Percentiles rank a stretch among this genome's conserved stretches.
These are phyloP conservation scores for Sporothrix globosa DNA, from an alignment of 2,329 filamentous ascomycete species.

Conservation along the genomic window DNA sequence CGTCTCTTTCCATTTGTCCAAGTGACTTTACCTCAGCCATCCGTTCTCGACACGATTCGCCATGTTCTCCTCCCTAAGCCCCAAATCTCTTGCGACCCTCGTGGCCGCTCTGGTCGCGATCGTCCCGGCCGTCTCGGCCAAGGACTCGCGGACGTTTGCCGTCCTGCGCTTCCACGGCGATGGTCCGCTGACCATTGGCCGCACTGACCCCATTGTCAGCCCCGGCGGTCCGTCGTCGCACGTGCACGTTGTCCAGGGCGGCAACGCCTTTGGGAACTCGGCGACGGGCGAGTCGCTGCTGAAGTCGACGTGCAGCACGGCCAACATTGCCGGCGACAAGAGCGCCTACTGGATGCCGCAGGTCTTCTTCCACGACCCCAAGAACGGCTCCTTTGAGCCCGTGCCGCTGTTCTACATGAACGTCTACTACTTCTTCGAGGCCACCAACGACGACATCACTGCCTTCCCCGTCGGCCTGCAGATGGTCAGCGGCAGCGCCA, in stretches of 20 bases:
- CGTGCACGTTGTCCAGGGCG: constrained; percentile 72
- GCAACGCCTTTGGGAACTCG: constrained; percentile 65
- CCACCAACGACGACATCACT: constrained; percentile 65
- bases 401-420: constrained; percentile 74
- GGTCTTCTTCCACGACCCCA: constrained; percentile 68
- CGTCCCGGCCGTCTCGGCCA: constrained; percentile 45
- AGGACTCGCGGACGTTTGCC: constrained; percentile 60
- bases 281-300: constrained; percentile 64
- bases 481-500: constrained; percentile 69
- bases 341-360: constrained; percentile 78
- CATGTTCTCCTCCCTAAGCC: constrained; percentile 25
- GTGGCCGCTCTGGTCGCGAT: constrained; percentile 44
- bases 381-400: constrained; percentile 64
- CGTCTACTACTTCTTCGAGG: constrained; percentile 75
- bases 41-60: neutral
- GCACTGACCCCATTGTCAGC: constrained; percentile 68
- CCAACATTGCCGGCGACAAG: constrained; percentile 67
- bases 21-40: neutral
- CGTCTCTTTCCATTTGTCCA: neutral
- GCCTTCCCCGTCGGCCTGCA: constrained; percentile 72
- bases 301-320: constrained; percentile 70
- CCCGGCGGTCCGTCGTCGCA: constrained; percentile 64
- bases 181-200: constrained; percentile 62
- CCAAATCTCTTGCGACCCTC: constrained; percentile 28
- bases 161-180: constrained; percentile 72